Conservation (phyloP, 2,329 filamentous ascomycete species). For the Raffaelea arxii region DNA sequence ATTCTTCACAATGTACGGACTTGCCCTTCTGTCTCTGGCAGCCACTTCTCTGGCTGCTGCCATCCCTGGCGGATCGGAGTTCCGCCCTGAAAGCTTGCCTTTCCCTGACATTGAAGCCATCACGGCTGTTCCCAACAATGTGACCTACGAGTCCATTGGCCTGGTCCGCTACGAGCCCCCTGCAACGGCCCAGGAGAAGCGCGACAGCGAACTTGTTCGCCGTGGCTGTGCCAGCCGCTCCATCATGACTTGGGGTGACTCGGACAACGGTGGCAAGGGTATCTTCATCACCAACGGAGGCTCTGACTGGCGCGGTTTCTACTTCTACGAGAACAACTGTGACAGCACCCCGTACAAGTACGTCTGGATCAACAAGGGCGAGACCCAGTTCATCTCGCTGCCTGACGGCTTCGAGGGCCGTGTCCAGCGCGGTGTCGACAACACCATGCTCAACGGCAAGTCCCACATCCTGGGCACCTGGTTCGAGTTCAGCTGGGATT, state of each 20-base stretch:
- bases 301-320: constrained; percentile 7
- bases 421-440: constrained; percentile 7
- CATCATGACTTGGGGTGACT: constrained; percentile 2
- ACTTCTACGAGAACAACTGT: constrained; percentile 7
- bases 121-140: background rate
- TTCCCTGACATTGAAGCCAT: constrained; percentile 2
- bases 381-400: constrained; percentile 6
- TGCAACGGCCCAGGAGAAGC: too few species aligned
- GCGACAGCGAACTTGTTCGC: too few species aligned
- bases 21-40: background rate
- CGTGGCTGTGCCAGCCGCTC: too few species aligned
- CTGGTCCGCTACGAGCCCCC: constrained; percentile 5
- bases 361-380: constrained; percentile 6
- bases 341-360: constrained; percentile 7
- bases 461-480: constrained; percentile 2
- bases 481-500: constrained; percentile 8
- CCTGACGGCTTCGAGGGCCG: constrained; percentile 4
- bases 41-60: background rate
- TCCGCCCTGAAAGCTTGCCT: background rate
- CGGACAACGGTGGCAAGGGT: constrained; percentile 4
- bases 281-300: constrained; percentile 8
- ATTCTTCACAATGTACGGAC: background rate
- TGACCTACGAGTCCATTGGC: background rate
- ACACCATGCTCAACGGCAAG: constrained; percentile 4
- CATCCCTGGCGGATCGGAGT: background rate